A percentile compares a stretch with the other conserved stretches of the same genome.
Conservation (phyloP, 2,329 filamentous ascomycete species). For the Orbilia ellipsospora region DNA sequence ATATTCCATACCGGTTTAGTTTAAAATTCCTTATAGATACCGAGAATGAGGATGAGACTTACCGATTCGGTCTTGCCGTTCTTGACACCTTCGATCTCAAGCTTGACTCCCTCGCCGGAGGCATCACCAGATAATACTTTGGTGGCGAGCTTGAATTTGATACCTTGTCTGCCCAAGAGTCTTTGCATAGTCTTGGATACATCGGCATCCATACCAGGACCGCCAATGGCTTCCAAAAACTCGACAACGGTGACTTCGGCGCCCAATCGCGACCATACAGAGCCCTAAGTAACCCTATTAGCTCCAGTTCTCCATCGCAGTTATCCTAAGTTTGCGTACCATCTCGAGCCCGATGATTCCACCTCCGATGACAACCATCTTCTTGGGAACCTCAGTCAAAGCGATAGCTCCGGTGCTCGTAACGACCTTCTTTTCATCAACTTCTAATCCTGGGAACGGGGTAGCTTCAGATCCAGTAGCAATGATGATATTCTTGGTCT, state of each 20-base stretch:
- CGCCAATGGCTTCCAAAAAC: constrained; percentile 94
- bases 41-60: constrained; percentile 63
- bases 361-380: constrained; percentile 95
- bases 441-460: constrained; percentile 92
- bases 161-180: constrained; percentile 92
- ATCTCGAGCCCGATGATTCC: constrained; percentile 99
- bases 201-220: constrained; percentile 95
- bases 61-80: constrained; percentile 94
- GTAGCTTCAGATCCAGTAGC: constrained; percentile 95
- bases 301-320: constrained; percentile 2
- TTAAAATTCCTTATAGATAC: not conserved
- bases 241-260: constrained; percentile 97
- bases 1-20: constrained; percentile 33
- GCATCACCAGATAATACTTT: constrained; percentile 91
- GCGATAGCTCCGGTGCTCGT: constrained; percentile 95
- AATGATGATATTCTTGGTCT: constrained; percentile 97
- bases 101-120: constrained; percentile 78
- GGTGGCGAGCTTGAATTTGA: constrained; percentile 98
- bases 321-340: constrained; percentile 66
- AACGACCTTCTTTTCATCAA: constrained; percentile 97
- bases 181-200: constrained; percentile 92
- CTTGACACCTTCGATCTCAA: constrained; percentile 91
- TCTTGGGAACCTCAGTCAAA: constrained; percentile 90
- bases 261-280: constrained; percentile 95
- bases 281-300: constrained; percentile 67